A percentile compares a stretch with the other conserved stretches of the same genome.
Conservation (phyloP, 1,284 basidiomycete genomes). For the Malassezia restricta region DNA sequence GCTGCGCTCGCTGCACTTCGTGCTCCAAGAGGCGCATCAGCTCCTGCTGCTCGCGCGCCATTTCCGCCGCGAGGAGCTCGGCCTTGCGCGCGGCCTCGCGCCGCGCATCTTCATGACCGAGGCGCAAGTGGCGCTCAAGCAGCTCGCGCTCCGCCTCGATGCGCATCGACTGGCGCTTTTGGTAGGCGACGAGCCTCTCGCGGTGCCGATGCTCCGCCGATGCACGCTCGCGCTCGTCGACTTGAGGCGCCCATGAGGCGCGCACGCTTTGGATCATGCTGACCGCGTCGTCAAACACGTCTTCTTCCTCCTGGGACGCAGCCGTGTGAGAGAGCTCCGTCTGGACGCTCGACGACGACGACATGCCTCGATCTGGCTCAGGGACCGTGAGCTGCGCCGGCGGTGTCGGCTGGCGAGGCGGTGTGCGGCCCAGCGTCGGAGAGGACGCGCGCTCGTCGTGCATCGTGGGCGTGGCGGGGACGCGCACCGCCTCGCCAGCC, state of each 20-base stretch:
- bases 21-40: slow-evolving; percentile 17
- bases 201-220: neutral
- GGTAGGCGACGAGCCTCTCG: neutral
- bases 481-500: too few species aligned
- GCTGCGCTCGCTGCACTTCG: slow-evolving; percentile 12
- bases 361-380: too few species aligned
- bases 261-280: neutral
- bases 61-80: neutral
- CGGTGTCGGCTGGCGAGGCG: too few species aligned
- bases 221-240: neutral
- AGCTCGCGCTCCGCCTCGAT: slow-evolving; percentile 18
- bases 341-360: too few species aligned
- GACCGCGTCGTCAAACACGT: neutral
- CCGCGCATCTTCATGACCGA: neutral
- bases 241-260: neutral
- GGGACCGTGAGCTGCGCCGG: too few species aligned
- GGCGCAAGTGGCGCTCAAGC: neutral
- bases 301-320: neutral
- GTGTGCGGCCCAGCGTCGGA: too few species aligned
- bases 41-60: slow-evolving; percentile 3
- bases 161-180: slow-evolving; percentile 17
- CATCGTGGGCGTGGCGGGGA: too few species aligned
- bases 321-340: neutral
- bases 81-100: neutral
- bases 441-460: too few species aligned